phyloP scores from a whole-genome alignment of 768 basidiomycete genomes.

The Gloeopeniophorella convolvens region DNA sequence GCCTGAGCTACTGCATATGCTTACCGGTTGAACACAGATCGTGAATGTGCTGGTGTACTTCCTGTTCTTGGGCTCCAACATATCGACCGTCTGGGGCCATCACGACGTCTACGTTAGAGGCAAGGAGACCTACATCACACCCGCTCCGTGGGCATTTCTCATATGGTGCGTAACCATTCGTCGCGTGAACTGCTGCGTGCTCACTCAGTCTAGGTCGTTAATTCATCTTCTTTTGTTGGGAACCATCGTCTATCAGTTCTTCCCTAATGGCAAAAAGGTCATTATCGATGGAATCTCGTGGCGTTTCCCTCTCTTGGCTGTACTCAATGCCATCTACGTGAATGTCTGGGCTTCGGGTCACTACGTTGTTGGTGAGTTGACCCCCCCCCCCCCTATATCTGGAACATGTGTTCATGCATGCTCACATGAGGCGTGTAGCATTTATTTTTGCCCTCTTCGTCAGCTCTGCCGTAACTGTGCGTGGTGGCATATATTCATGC shows the following conservation, averaged over 20 bases:
- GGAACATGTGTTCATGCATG: too few relatives aligned
- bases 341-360: conserved; percentile 77
- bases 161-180: conserved; percentile 63
- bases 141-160: conserved; percentile 89
- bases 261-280: conserved; percentile 62
- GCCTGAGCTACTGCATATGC: too few relatives aligned
- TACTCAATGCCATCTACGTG: conserved; percentile 87
- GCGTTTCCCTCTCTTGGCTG: conserved; percentile 82
- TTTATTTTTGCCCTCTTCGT: conserved; percentile 88
- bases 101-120: conserved; percentile 62
- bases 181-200: background rate
- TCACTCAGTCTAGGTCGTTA: conserved; percentile 51
- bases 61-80: conserved; percentile 83
- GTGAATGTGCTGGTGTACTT: conserved; percentile 79
- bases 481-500: conserved; percentile 10
- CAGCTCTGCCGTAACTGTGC: conserved; percentile 56
- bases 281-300: conserved; percentile 87
- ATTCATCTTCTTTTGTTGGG: conserved; percentile 91
- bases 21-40: conserved; percentile 32
- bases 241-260: conserved; percentile 87
- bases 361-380: conserved; percentile 52
- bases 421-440: conserved; percentile 37
- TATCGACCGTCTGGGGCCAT: conserved; percentile 78
- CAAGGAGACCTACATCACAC: conserved; percentile 90
- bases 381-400: background rate